Conservation (phyloP, 257 asterid species). For the Solanum gandarillasii region DNA sequence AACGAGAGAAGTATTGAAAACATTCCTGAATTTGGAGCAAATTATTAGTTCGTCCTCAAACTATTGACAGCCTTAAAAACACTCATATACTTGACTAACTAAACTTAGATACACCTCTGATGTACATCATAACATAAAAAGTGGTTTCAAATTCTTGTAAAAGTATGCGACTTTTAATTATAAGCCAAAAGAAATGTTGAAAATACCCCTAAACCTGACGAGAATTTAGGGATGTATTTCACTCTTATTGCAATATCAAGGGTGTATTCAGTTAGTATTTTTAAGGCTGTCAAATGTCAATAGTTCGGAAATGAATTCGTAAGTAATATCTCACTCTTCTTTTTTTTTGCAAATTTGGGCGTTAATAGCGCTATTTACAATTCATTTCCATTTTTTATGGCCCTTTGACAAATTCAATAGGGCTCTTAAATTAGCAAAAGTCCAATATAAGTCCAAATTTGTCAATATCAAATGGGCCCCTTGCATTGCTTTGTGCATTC, state of each 20-base stretch:
- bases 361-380: not conserved
- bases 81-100: too few relatives aligned
- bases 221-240: not conserved
- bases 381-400: not conserved
- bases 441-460: not conserved
- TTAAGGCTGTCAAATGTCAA: too few relatives aligned
- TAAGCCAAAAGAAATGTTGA: too few relatives aligned
- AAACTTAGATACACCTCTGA: not conserved
- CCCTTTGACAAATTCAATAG: not conserved
- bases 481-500: not conserved
- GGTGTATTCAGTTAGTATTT: too few relatives aligned
- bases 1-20: too few relatives aligned
- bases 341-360: not conserved
- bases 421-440: not conserved
- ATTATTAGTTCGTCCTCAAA: not conserved
- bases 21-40: too few relatives aligned
- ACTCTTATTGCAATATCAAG: not conserved
- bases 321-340: not conserved
- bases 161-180: too few relatives aligned
- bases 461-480: conserved; percentile 1
- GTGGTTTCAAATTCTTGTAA: too few relatives aligned
- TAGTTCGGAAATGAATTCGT: too few relatives aligned
- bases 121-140: not conserved
- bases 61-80: too few relatives aligned
- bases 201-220: not conserved